These are phyloP conservation scores for Starmerella roubikii DNA, from an alignment of 805 yeast species.

Conservation along the genomic window DNA sequence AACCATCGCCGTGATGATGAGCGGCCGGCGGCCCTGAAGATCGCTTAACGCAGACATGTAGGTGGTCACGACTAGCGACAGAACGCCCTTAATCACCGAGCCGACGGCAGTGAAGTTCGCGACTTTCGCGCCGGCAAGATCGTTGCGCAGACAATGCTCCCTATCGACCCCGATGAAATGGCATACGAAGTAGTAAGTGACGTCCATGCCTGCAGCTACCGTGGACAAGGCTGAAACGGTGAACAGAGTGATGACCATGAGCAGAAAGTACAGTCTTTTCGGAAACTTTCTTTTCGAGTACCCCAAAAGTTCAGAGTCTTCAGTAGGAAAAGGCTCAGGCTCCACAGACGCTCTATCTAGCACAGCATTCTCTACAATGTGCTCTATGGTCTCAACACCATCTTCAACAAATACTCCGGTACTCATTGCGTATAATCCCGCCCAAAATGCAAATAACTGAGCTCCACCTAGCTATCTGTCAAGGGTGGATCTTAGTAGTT, in stretches of 20 bases:
- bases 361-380: slow-evolving; percentile 11
- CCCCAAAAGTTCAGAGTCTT: slow-evolving; percentile 14
- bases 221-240: slow-evolving; percentile 12
- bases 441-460: too few relatives aligned
- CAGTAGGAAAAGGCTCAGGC: slow-evolving; percentile 9
- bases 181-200: slow-evolving; percentile 18
- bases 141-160: slow-evolving; percentile 15
- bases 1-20: slow-evolving; percentile 13
- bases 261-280: slow-evolving; percentile 13
- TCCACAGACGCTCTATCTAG: slow-evolving; percentile 16
- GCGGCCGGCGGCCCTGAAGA: slow-evolving; percentile 19
- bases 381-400: slow-evolving; percentile 9
- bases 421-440: slow-evolving; percentile 8
- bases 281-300: slow-evolving; percentile 16
- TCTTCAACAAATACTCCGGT: slow-evolving; percentile 10
- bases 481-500: too few relatives aligned
- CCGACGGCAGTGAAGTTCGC: slow-evolving; percentile 14
- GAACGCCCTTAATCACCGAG: slow-evolving; percentile 11
- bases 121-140: slow-evolving; percentile 13
- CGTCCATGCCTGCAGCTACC: slow-evolving; percentile 17
- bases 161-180: slow-evolving; percentile 8
- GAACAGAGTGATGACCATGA: slow-evolving; percentile 4
- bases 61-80: slow-evolving; percentile 13
- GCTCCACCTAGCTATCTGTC: too few relatives aligned
- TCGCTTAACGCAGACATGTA: slow-evolving; percentile 18